Conservation (phyloP, 2,329 filamentous ascomycete genomes). For the Cladophialophora exuberans region DNA sequence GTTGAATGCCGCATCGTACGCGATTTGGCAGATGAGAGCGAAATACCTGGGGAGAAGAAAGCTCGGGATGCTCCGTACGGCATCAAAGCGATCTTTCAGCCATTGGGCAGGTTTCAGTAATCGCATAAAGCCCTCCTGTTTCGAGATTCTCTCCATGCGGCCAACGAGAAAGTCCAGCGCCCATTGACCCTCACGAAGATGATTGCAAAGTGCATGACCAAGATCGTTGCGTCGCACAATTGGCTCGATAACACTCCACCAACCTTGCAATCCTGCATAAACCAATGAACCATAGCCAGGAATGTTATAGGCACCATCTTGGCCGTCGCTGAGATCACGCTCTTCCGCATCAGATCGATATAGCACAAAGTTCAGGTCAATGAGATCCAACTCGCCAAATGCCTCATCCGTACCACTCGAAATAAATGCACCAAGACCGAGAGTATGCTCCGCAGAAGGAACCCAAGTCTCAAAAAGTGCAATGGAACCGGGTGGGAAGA, state of each 20-base stretch:
- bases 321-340: constrained; percentile 74
- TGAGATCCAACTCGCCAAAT: constrained; percentile 72
- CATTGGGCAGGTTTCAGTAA: constrained; percentile 72
- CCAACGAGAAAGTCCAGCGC: constrained; percentile 84
- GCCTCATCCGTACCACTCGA: constrained; percentile 79
- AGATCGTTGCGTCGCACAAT: constrained; percentile 89
- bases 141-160: constrained; percentile 73
- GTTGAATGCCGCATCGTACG: constrained; percentile 81
- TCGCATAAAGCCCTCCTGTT: constrained; percentile 63
- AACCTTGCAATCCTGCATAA: constrained; percentile 96
- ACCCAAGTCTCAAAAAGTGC: constrained; percentile 97
- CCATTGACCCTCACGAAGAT: constrained; percentile 90
- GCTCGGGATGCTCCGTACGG: constrained; percentile 79
- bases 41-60: constrained; percentile 95
- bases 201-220: constrained; percentile 89
- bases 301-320: constrained; percentile 86
- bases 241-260: constrained; percentile 89
- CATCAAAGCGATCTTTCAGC: constrained; percentile 83
- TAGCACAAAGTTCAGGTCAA: constrained; percentile 87
- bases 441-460: constrained; percentile 79
- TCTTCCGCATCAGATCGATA: constrained; percentile 93
- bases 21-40: constrained; percentile 81
- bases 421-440: constrained; percentile 82
- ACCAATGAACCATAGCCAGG: constrained; percentile 82
- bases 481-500: constrained; percentile 91